A percentile compares a stretch with the other conserved stretches of the same genome.
These are phyloP conservation scores for Yamadazyma kitorensis DNA, from an alignment of 805 yeast species.

Conservation along the genomic window DNA sequence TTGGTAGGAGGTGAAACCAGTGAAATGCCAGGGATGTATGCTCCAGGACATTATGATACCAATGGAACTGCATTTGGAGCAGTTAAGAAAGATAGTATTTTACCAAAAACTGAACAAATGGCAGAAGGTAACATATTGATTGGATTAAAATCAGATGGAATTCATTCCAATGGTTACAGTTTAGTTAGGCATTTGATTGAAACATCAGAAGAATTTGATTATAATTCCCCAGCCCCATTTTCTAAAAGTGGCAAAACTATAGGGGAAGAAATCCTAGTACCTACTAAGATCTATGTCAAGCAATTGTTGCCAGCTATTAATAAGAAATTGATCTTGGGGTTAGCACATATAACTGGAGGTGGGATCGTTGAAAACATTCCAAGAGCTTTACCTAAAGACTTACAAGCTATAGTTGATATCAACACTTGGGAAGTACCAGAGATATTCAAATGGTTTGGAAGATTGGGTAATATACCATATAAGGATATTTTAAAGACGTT, in stretches of 20 bases:
- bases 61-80: slow-evolving; percentile 99
- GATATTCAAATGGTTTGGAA: slow-evolving; percentile 92
- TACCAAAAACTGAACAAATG: slow-evolving; percentile 74
- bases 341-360: slow-evolving; percentile 98
- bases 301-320: slow-evolving; percentile 75
- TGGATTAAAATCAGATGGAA: slow-evolving; percentile 88
- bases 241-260: slow-evolving; percentile 56
- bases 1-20: slow-evolving; percentile 98
- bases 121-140: slow-evolving; percentile 74
- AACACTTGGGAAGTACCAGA: slow-evolving; percentile 79
- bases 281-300: slow-evolving; percentile 93
- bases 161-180: slow-evolving; percentile 96
- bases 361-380: slow-evolving; percentile 96
- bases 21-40: slow-evolving; percentile 99
- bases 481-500: slow-evolving; percentile 85
- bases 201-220: slow-evolving; percentile 65
- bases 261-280: slow-evolving; percentile 83
- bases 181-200: slow-evolving; percentile 90
- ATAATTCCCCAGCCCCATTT: slow-evolving; percentile 86
- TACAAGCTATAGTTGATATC: slow-evolving; percentile 81
- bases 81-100: slow-evolving; percentile 66
- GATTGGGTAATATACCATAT: slow-evolving; percentile 85
- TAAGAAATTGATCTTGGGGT: slow-evolving; percentile 70
- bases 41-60: slow-evolving; percentile 93
- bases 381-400: slow-evolving; percentile 78